Evolutionary conservation across 169 alveolate species (phyloP), one percentile per base, ranked within the genome.

Genomic region (Plasmodium fragile): DNA sequence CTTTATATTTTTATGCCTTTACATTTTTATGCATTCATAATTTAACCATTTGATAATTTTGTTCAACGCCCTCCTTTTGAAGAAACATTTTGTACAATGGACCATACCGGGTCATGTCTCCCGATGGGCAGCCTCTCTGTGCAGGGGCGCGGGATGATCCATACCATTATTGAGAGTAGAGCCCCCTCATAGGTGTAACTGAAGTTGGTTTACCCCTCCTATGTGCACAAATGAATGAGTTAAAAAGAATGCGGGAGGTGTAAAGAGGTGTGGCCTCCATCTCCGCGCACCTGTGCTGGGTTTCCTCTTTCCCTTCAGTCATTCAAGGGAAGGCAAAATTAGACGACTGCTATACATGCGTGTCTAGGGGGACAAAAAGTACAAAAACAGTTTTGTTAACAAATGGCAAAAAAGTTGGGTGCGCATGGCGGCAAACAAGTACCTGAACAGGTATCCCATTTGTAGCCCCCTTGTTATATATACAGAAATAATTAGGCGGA

Each of bases 401-500:
- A 1, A 65, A 65, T n/a, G 30, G 36, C 41, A 65, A 65, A 65
- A 65, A 65, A 22, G 16, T 81, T 53, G 36, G 18, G 22, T 32
- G n/a, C 4, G 8, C 32, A 39, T 2, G 43, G 41, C 71, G 65
- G 71, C 71, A 13, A 13, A 82, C 28, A 59, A 30, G 45, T 22
- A 43, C 32, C 72, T 83, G 49, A 70, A 83, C 22, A 43, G 83
- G 30, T 70, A 70, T 13, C 53, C n/a, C 55, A 71, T 70, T 49
- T 72, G n/a, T 49, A 10, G 39, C 65, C 59, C 72, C 45, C 45
- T 73, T 72, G 34, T 71, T 39, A 39, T 0, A 8, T 11, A 49
- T 30, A 22, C 49, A 39, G 25, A 59, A 82, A 82, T 82, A 72
- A 72, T 83, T 41, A 43, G 73, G 83, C 43, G 52, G 41, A 83